Percentiles rank a stretch among this genome's conserved stretches.
These are phyloP conservation scores for Fraxinus albicans DNA, from an alignment of 305 asterid species.

Conservation along the genomic window DNA sequence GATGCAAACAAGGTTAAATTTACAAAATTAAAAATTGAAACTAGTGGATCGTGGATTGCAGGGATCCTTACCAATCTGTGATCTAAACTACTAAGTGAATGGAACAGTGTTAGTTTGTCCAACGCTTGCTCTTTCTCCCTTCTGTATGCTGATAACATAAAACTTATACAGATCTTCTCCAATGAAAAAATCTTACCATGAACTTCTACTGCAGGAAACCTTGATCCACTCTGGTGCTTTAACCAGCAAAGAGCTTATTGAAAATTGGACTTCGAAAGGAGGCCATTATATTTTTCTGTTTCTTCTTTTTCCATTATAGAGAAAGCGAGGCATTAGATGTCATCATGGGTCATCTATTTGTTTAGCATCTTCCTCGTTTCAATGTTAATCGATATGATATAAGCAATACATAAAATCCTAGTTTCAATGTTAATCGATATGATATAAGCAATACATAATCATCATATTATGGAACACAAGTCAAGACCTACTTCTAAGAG, in stretches of 20 bases:
- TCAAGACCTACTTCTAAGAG: neutral
- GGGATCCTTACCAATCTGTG: neutral
- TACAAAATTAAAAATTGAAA: neutral
- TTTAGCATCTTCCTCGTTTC: neutral
- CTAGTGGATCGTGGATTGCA: neutral
- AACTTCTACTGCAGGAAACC: neutral
- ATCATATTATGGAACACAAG: conserved; percentile 3
- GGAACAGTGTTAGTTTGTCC: neutral
- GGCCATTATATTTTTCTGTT: neutral
- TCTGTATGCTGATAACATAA: neutral
- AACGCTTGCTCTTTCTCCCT: neutral
- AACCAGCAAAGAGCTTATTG: neutral
- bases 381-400: neutral
- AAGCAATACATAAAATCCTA: neutral
- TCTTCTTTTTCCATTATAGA: neutral
- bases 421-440: no score
- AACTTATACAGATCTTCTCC: neutral
- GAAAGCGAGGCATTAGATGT: neutral
- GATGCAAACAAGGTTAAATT: neutral
- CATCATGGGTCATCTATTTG: conserved; percentile 9
- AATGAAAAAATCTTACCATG: neutral
- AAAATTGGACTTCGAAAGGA: neutral
- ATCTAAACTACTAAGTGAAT: neutral
- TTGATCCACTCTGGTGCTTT: neutral
- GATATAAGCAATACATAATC: neutral